Conservation (phyloP, 73 alveolate genomes). For the Paramecium tetraurelia region DNA sequence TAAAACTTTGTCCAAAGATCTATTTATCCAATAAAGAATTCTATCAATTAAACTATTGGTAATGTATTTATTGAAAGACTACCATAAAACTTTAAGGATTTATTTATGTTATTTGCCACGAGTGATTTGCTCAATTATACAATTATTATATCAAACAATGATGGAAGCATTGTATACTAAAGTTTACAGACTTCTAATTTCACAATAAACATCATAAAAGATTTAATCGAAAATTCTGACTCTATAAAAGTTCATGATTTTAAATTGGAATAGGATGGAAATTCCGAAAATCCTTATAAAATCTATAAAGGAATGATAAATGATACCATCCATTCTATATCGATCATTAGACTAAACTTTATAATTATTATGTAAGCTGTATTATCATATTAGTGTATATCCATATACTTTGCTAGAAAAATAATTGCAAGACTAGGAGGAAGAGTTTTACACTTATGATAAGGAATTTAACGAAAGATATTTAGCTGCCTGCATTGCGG, state of each 20-base stretch:
- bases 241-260: background rate
- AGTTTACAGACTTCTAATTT: background rate
- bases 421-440: background rate
- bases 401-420: constrained; percentile 17
- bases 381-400: background rate
- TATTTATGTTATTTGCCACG: background rate
- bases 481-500: constrained; percentile 26
- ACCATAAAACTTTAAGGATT: background rate
- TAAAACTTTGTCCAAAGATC: constrained; percentile 10
- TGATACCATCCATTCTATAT: background rate
- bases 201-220: background rate
- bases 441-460: background rate
- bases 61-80: background rate
- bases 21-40: background rate
- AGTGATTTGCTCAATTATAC: background rate
- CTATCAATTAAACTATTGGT: background rate
- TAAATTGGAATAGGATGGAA: background rate
- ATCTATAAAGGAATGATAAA: background rate
- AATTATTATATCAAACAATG: background rate
- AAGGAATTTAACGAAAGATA: constrained; percentile 24
- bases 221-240: background rate
- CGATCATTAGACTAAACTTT: background rate
- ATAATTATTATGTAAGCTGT: background rate
- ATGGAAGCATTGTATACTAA: background rate
- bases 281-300: background rate